Evolutionary conservation across 495 filamentous ascomycete genomes (phyloP).

Genomic region (Penicillium coprophilum): DNA sequence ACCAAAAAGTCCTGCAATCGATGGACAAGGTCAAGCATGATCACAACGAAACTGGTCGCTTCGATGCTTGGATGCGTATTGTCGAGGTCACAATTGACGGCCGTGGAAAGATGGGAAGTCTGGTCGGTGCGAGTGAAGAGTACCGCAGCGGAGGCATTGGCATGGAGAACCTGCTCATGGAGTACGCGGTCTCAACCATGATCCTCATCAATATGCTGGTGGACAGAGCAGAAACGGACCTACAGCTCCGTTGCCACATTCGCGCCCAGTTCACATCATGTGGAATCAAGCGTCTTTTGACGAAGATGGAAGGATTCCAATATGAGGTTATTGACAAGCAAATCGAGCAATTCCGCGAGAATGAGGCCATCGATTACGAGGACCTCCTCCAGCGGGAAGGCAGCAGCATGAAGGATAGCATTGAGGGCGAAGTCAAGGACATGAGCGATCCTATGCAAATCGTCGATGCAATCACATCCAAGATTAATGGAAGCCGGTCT

Average conservation of each 20-base stretch:
- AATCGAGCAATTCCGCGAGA: constrained; percentile 87
- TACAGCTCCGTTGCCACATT: constrained; percentile 91
- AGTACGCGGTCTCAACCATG: constrained; percentile 94
- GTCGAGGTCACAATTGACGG: constrained; percentile 97
- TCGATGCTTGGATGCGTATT: constrained; percentile 98
- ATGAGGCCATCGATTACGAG: constrained; percentile 97
- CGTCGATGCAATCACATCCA: constrained; percentile 87
- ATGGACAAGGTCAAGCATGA: constrained; percentile 89
- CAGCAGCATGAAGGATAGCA: constrained; percentile 82
- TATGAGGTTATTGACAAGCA: constrained; percentile 99
- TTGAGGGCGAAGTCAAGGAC: constrained; percentile 91
- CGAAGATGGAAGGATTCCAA: constrained; percentile 97
- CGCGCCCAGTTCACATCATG: constrained; percentile 94
- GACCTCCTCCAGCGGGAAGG: constrained; percentile 91
- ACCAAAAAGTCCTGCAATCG: constrained; percentile 88
- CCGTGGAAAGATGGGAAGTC: constrained; percentile 95
- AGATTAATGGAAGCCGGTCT: constrained; percentile 75
- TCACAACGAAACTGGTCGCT: constrained; percentile 90
- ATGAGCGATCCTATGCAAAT: constrained; percentile 92
- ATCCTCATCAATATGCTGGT: constrained; percentile 97
- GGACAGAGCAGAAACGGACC: constrained; percentile 82
- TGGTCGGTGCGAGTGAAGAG: constrained; percentile 96
- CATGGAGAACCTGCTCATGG: constrained; percentile 98
- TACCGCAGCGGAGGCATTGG: constrained; percentile 95
- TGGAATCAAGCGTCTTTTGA: constrained; percentile 90